Conservation (phyloP, 2,329 filamentous ascomycete species). For the Ophiostoma triangulosporum region DNA sequence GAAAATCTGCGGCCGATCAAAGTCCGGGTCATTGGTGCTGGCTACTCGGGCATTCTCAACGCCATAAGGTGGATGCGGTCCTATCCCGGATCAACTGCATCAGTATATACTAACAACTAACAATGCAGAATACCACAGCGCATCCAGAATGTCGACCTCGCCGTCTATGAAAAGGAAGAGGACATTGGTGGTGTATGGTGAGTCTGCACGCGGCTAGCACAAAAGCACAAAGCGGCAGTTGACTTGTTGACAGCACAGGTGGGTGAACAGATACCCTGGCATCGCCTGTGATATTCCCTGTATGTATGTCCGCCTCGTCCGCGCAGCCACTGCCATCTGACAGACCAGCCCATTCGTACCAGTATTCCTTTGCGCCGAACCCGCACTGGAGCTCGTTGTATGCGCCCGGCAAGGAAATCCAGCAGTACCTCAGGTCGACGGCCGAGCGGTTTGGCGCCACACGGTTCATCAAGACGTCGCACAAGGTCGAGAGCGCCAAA, state of each 20-base stretch:
- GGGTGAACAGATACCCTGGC: conserved; percentile 22
- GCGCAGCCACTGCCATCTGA: neutral
- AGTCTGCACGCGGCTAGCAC: too few relatives aligned
- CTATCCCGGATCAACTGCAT: too few relatives aligned
- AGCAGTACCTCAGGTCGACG: conserved; percentile 32
- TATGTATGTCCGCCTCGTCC: conserved; percentile 13
- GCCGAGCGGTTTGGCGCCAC: conserved; percentile 32
- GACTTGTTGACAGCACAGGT: neutral
- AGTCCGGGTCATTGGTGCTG: conserved; percentile 23
- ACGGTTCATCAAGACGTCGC: conserved; percentile 31
- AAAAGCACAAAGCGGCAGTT: too few relatives aligned
- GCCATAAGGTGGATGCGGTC: conserved; percentile 19
- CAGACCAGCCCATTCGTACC: conserved; percentile 34
- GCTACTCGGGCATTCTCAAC: conserved; percentile 21
- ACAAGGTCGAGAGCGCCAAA: conserved; percentile 26
- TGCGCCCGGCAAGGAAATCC: conserved; percentile 34
- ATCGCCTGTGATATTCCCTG: conserved; percentile 25
- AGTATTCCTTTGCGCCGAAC: conserved; percentile 42
- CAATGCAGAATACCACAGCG: conserved; percentile 19
- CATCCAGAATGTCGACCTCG: conserved; percentile 22
- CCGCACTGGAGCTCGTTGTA: conserved; percentile 40
- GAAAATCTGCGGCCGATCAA: conserved; percentile 22
- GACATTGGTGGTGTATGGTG: conserved; percentile 23
- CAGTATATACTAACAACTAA: conserved; percentile 10
- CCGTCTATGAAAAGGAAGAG: conserved; percentile 24